These are phyloP conservation scores for Combretum micranthum DNA, from an alignment of 345 rosid species.

Conservation along the genomic window DNA sequence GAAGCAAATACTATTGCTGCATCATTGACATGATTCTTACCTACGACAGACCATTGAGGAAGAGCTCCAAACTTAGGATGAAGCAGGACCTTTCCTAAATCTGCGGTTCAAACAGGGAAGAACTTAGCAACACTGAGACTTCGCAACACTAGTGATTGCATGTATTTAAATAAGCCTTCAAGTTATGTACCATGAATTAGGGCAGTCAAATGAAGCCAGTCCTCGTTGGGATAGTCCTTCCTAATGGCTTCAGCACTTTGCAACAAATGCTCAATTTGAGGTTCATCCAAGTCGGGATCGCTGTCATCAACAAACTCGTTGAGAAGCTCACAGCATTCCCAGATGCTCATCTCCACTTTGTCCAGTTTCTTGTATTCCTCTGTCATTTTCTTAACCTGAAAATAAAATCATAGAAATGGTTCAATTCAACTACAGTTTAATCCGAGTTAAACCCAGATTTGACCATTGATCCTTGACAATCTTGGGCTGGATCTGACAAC, in stretches of 20 bases:
- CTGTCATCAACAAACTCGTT: conserved; percentile 60
- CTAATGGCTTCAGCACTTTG: conserved; percentile 67
- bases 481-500: too few species aligned
- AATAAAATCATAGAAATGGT: background rate
- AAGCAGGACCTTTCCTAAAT: conserved; percentile 41
- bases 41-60: conserved; percentile 48
- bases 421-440: too few species aligned
- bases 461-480: too few species aligned
- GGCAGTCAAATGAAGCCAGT: conserved; percentile 65
- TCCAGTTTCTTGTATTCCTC: conserved; percentile 40
- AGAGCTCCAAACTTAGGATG: conserved; percentile 33
- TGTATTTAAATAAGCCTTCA: background rate
- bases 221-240: conserved; percentile 52
- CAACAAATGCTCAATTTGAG: conserved; percentile 59
- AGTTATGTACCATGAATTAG: conserved; percentile 44
- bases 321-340: conserved; percentile 63
- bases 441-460: too few species aligned
- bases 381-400: conserved; percentile 43
- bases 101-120: conserved; percentile 3
- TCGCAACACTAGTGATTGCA: too few species aligned
- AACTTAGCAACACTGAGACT: too few species aligned
- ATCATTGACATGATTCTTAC: conserved; percentile 5
- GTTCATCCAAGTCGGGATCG: conserved; percentile 70
- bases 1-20: too few species aligned
- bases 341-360: conserved; percentile 57